phyloP scores from a whole-genome alignment of 257 asterid species.

The Solanum megistacrolobum region DNA sequence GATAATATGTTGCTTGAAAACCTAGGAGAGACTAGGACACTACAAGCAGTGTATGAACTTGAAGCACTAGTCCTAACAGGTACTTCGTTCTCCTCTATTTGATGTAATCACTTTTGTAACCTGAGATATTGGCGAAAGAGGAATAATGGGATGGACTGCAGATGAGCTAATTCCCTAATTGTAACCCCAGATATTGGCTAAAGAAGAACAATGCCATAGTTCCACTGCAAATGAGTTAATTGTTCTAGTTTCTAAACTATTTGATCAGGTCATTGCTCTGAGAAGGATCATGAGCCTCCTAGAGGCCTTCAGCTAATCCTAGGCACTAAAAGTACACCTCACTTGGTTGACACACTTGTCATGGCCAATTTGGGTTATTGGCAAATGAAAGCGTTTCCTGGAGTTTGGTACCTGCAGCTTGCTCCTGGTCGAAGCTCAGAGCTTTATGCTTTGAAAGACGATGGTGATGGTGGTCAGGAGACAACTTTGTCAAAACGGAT shows the following conservation, averaged over 20 bases:
- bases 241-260: conserved; percentile 10
- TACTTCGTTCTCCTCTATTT: conserved; percentile 12
- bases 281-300: conserved; percentile 96
- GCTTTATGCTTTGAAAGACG: conserved; percentile 73
- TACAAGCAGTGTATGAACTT: conserved; percentile 93
- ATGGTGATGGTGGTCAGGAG: conserved; percentile 42
- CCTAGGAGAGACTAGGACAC: conserved; percentile 80
- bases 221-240: background rate
- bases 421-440: conserved; percentile 98
- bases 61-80: conserved; percentile 98
- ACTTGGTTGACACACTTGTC: conserved; percentile 92
- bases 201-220: background rate
- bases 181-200: background rate
- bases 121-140: background rate
- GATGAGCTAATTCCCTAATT: conserved; percentile 5
- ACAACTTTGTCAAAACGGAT: conserved; percentile 58
- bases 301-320: conserved; percentile 95
- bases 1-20: conserved; percentile 95
- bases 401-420: conserved; percentile 95
- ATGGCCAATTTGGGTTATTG: conserved; percentile 99
- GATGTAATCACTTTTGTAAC: background rate
- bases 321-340: conserved; percentile 80
- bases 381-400: conserved; percentile 98
- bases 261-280: conserved; percentile 87
- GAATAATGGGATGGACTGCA: background rate